These are phyloP conservation scores for Coleophoma cylindrospora DNA, from an alignment of 2,329 filamentous ascomycete species.

Conservation along the genomic window DNA sequence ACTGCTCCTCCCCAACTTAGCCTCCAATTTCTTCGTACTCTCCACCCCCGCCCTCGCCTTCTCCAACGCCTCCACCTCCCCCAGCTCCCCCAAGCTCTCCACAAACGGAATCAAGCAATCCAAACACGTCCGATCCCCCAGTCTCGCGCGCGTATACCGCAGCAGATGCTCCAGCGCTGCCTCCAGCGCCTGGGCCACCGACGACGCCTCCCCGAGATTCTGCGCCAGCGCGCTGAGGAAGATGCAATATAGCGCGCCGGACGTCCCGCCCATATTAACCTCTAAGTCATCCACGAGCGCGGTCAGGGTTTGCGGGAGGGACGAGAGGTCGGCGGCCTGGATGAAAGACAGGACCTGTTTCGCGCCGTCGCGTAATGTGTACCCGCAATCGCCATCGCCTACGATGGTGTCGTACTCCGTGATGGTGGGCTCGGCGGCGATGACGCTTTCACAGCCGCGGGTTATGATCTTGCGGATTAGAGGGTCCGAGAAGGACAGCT, in stretches of 20 bases:
- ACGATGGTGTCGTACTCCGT: conserved; percentile 42
- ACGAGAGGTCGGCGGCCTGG: conserved; percentile 9
- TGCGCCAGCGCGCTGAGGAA: conserved; percentile 20
- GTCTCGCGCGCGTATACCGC: conserved; percentile 22
- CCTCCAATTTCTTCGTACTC: conserved; percentile 47
- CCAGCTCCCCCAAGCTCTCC: conserved; percentile 28
- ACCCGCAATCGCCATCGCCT: conserved; percentile 28
- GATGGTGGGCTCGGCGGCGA: conserved; percentile 42
- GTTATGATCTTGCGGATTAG: conserved; percentile 13
- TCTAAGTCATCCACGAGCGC: conserved; percentile 22
- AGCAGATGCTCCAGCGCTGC: conserved; percentile 17
- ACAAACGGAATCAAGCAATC: conserved; percentile 27
- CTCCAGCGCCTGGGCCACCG: conserved; percentile 12
- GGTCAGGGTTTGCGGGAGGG: conserved; percentile 13
- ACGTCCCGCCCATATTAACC: conserved; percentile 27
- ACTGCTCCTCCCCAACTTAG: conserved; percentile 46
- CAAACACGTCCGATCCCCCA: conserved; percentile 26
- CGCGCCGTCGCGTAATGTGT: conserved; percentile 22
- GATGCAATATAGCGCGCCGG: conserved; percentile 26
- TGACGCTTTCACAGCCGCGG: conserved; percentile 15
- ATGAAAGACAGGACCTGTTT: conserved; percentile 25
- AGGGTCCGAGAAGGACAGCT: conserved; percentile 10
- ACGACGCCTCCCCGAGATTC: conserved; percentile 7
- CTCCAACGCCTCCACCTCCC: conserved; percentile 37
- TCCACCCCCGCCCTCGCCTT: conserved; percentile 43